Base-by-base conservation (phyloP, 257 asterid genomes). In the Schizonepeta tenuifolia region DNA sequence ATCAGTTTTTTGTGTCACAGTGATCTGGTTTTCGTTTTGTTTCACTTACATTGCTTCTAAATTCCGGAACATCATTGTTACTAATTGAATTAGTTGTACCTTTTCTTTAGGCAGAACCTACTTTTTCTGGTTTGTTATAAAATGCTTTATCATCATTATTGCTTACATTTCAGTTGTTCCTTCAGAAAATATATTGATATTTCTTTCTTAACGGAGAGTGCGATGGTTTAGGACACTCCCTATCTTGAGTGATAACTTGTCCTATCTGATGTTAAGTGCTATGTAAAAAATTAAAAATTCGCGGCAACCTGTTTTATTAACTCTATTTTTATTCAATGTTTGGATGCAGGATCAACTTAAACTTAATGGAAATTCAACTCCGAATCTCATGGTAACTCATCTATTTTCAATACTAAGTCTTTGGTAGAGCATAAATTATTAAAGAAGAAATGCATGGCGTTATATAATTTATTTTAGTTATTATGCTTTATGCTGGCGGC, bases 291-390 rank as follows among this genome's bases (percentile, higher is more conserved):
- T 35, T 36, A 69, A 56, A 41, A 58, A 8, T 26, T n/a, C 2
- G 20, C 38, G 51, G 5, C 21, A 46, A 18, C 33, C 10, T 50
- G 38, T 28, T 28, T 38, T 50, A 18, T 8, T 50, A 54, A 75
- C 38, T 4, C 2, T 22, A 10, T 13, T 9, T 9, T 15, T 64
- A 47, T 65, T 40, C 36, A 9, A 20, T 72, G 43, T 26, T 26
- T 46, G 47, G 80, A 20, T 69, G 54, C 93, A 89, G 96, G 94
- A 81, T 36, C 89, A 85, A 65, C 69, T 86, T 36, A 86, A 73
- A 77, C 28, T 71, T 54, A 44, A 65, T 72, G 91, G 86, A 79
- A 83, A 79, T 60, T 64, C 89, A 12, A 57, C 61, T 12, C 84
- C 80, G 0, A 57, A 72, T 81, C 82, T 84, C 65, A 73, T 79